Percentiles rank a stretch among this genome's conserved stretches.
Conservation (phyloP, 2,329 filamentous ascomycete species). For the Alternaria infectoria region DNA sequence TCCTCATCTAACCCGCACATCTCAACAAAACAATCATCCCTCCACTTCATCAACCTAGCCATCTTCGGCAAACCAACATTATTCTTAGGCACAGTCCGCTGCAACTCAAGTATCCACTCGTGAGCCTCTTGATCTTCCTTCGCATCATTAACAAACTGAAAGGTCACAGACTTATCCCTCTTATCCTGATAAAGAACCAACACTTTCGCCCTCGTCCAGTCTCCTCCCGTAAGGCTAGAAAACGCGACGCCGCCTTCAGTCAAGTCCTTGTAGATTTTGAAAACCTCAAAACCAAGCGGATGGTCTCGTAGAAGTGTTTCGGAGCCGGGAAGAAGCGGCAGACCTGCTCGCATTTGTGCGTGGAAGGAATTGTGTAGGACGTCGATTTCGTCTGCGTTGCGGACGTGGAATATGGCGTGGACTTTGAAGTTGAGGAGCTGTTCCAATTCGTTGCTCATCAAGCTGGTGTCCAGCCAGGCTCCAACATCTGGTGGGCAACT, state of each 20-base stretch:
- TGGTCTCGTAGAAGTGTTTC: background rate
- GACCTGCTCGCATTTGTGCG: background rate
- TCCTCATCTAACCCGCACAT: too few species aligned
- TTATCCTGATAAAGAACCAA: background rate
- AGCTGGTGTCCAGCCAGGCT: background rate
- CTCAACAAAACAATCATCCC: background rate
- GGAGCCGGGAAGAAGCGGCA: background rate
- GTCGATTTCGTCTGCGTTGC: background rate
- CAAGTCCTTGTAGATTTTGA: background rate
- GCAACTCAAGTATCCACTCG: background rate
- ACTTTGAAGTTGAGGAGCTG: background rate
- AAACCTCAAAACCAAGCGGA: background rate
- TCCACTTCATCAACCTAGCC: background rate
- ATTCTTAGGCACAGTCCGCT: background rate
- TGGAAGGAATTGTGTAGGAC: background rate
- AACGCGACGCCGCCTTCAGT: background rate
- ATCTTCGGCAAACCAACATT: background rate
- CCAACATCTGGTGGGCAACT: background rate
- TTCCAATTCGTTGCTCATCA: background rate
- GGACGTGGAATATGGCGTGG: background rate
- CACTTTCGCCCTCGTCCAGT: background rate
- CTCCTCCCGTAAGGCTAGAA: background rate
- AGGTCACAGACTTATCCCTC: background rate
- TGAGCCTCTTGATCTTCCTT: background rate
- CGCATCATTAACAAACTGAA: background rate